phyloP scores from a whole-genome alignment of 495 filamentous ascomycete species.

The Trichoderma reesei region DNA sequence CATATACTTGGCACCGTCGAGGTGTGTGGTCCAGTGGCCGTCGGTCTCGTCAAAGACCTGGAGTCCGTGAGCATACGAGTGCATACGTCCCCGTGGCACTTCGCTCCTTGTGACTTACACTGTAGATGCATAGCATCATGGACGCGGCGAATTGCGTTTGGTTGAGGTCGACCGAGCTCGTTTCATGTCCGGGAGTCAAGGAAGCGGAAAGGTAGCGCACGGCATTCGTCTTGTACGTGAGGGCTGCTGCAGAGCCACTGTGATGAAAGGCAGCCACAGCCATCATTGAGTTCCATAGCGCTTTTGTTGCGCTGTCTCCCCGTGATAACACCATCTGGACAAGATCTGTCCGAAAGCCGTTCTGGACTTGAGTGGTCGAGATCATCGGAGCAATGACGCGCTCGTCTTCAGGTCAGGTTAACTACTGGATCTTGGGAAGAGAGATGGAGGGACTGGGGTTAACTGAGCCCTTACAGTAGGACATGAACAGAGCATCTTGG shows the following conservation, averaged over 20 bases:
- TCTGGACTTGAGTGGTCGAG: slow-evolving; percentile 26
- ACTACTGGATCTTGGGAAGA: neutral
- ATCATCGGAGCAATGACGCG: slow-evolving; percentile 25
- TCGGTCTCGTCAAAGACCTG: slow-evolving; percentile 31
- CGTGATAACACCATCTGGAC: slow-evolving; percentile 25
- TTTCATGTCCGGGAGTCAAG: slow-evolving; percentile 18
- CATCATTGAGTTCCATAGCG: slow-evolving; percentile 27
- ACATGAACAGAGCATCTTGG: slow-evolving; percentile 22
- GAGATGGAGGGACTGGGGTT: neutral
- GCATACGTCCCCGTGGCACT: neutral
- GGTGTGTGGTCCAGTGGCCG: slow-evolving; percentile 25
- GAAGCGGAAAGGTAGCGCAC: slow-evolving; percentile 20
- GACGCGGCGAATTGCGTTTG: slow-evolving; percentile 28
- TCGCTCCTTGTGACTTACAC: slow-evolving; percentile 16
- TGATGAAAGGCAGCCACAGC: slow-evolving; percentile 26
- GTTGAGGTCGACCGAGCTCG: slow-evolving; percentile 18
- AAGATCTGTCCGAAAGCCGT: slow-evolving; percentile 26
- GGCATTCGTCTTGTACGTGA: slow-evolving; percentile 26
- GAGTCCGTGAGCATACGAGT: neutral
- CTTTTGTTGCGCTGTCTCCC: slow-evolving; percentile 19
- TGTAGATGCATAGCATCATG: slow-evolving; percentile 32
- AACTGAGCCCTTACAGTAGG: slow-evolving; percentile 19
- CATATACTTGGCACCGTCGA: slow-evolving; percentile 25
- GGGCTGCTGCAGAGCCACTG: slow-evolving; percentile 21
- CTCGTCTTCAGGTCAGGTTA: slow-evolving; percentile 15